Conservation (phyloP, 345 rosid species). For the Citrus medica region DNA sequence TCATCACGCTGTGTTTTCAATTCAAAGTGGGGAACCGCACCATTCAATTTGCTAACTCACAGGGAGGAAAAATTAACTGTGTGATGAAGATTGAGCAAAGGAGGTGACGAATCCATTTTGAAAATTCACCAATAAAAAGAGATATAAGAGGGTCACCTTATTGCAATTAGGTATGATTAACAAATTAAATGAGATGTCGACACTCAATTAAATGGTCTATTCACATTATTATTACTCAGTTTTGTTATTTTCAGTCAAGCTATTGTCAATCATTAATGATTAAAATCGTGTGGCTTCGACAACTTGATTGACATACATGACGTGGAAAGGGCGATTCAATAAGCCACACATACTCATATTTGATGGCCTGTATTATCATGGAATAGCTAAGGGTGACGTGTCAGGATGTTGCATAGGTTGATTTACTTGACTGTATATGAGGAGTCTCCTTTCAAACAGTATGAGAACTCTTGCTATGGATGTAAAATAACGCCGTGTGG, state of each 20-base stretch:
- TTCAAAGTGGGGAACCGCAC: neutral
- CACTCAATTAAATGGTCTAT: neutral
- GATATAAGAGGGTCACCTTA: neutral
- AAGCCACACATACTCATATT: too few species aligned
- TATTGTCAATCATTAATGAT: too few species aligned
- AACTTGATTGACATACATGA: too few species aligned
- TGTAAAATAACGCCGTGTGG: too few species aligned
- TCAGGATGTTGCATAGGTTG: too few species aligned
- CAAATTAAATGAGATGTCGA: neutral
- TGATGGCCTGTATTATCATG: too few species aligned
- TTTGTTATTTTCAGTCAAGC: neutral
- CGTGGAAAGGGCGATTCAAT: too few species aligned
- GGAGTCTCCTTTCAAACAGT: too few species aligned
- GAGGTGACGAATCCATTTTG: neutral
- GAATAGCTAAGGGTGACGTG: too few species aligned
- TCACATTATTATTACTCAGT: neutral
- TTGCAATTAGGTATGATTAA: neutral
- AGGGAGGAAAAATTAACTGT: neutral
- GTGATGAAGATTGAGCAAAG: neutral
- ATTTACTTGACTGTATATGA: too few species aligned
- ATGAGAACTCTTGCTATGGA: too few species aligned
- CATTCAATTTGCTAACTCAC: neutral
- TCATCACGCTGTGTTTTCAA: neutral
- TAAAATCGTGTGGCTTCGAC: too few species aligned
- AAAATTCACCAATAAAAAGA: neutral